These are phyloP conservation scores for Nicotiana rustica DNA, from an alignment of 305 asterid species.

Conservation along the genomic window DNA sequence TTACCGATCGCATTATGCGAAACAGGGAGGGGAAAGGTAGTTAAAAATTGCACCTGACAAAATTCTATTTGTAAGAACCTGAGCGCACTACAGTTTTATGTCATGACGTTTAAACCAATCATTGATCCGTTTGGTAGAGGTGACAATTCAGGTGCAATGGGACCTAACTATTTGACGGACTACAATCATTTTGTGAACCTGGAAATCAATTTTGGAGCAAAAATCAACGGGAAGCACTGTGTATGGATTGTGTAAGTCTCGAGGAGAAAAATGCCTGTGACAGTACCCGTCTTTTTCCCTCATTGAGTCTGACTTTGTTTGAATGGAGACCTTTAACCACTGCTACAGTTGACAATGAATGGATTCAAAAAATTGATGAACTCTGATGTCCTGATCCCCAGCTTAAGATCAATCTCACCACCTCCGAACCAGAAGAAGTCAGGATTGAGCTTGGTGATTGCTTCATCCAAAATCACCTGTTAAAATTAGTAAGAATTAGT, in stretches of 20 bases:
- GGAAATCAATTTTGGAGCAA: conserved; percentile 7
- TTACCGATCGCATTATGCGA: too few relatives aligned
- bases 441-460: conserved; percentile 75
- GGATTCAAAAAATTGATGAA: conserved; percentile 69
- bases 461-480: conserved; percentile 96
- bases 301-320: neutral
- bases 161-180: conserved; percentile 8
- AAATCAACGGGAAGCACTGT: neutral
- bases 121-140: too few relatives aligned
- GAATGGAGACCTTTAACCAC: conserved; percentile 45
- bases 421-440: conserved; percentile 98
- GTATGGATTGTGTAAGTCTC: neutral
- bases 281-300: neutral
- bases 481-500: conserved; percentile 34
- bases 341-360: conserved; percentile 73
- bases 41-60: neutral
- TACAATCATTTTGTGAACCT: neutral
- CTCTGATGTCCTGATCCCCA: conserved; percentile 70
- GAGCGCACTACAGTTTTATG: neutral
- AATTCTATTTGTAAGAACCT: neutral
- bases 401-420: conserved; percentile 83
- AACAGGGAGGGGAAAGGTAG: neutral
- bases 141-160: neutral
- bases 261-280: neutral
- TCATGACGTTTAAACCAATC: too few relatives aligned